Evolutionary conservation across 345 rosid species (phyloP).

Genomic region (Kandelia obovata): DNA sequence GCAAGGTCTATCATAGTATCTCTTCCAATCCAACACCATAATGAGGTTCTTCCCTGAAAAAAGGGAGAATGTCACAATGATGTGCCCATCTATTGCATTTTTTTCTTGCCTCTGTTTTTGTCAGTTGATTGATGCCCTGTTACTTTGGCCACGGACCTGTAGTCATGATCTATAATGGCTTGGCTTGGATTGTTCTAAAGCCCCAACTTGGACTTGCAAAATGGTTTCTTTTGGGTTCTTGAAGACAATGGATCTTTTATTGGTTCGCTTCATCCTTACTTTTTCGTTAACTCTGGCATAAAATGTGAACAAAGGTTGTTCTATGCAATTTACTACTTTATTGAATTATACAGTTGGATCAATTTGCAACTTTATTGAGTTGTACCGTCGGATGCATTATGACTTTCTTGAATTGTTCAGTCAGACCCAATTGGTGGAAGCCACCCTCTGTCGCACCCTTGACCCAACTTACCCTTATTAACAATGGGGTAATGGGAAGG

Average conservation of each 20-base stretch:
- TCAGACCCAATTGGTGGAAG: constrained; percentile 35
- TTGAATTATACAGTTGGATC: not conserved
- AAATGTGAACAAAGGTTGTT: too few relatives aligned
- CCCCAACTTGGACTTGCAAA: not conserved
- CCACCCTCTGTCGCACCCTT: constrained; percentile 38
- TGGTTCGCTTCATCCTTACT: too few relatives aligned
- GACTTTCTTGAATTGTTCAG: too few relatives aligned
- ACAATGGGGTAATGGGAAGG: constrained; percentile 7
- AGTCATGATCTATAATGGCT: not conserved
- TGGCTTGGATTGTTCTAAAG: not conserved
- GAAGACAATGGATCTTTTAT: not conserved
- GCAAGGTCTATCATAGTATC: constrained; percentile 5
- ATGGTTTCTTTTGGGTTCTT: not conserved
- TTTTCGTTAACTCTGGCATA: too few relatives aligned
- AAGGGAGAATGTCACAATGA: constrained; percentile 2
- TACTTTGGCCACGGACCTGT: not conserved
- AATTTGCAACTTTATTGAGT: constrained; percentile 27
- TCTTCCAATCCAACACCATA: not conserved
- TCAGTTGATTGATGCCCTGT: not conserved
- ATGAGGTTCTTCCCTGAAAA: not conserved
- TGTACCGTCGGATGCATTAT: constrained; percentile 32
- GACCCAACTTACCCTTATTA: constrained; percentile 16
- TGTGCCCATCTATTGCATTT: not conserved
- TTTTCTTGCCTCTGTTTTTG: not conserved
- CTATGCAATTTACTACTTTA: too few relatives aligned